Percentiles rank a stretch among this genome's conserved stretches.
These are phyloP conservation scores for Saussurea involucrata DNA, from an alignment of 129 eudicot species.

Conservation along the genomic window DNA sequence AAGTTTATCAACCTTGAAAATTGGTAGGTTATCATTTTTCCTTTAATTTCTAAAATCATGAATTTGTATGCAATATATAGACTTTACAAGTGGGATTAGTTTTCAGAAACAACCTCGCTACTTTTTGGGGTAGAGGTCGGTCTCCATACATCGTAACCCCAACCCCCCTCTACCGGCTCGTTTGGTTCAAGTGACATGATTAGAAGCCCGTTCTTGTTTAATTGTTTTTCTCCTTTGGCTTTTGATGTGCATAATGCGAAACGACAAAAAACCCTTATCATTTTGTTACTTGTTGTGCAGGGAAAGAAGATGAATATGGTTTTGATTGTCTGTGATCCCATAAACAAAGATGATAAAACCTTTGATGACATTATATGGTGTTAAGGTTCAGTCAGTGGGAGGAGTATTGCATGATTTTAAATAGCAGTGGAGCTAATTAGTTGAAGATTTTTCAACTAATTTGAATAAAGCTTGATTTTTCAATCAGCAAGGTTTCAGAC, in stretches of 20 bases:
- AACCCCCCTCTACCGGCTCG: no score
- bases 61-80: neutral
- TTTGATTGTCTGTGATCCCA: conserved; percentile 10
- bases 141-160: no score
- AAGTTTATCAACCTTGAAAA: conserved; percentile 64
- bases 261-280: neutral
- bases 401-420: neutral
- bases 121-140: neutral
- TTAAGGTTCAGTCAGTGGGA: neutral
- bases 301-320: neutral
- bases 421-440: neutral
- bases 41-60: neutral
- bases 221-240: neutral
- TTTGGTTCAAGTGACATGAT: neutral
- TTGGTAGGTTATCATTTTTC: conserved; percentile 16
- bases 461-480: neutral
- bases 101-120: neutral
- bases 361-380: neutral
- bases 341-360: conserved; percentile 10
- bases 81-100: neutral
- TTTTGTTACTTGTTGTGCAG: conserved; percentile 5
- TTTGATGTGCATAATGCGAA: neutral
- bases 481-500: neutral
- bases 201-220: neutral
- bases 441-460: neutral